Evolutionary conservation across 164 flowering plant genomes (phyloP).

Genomic region (Saururus chinensis): DNA sequence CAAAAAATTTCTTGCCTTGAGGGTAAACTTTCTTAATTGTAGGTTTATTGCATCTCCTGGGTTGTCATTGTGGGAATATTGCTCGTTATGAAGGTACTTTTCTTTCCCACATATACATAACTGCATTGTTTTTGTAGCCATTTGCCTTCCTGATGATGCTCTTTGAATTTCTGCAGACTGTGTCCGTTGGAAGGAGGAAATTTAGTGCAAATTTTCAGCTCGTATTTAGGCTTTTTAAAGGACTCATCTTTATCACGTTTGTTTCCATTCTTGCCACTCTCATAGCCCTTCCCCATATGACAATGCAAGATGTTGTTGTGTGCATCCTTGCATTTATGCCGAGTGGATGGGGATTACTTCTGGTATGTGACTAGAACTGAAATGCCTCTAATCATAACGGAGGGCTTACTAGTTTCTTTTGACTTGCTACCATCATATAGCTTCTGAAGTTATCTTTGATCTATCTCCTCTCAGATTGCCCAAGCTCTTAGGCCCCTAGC

Average conservation of each 20-base stretch:
- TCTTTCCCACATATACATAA: background rate
- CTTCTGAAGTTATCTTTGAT: background rate
- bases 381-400: background rate
- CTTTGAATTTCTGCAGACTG: constrained; percentile 35
- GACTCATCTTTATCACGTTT: constrained; percentile 67
- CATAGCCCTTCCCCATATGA: constrained; percentile 62
- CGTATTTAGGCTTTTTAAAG: constrained; percentile 74
- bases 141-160: background rate
- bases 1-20: no score
- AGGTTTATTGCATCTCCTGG: constrained; percentile 95
- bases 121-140: background rate
- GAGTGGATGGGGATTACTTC: constrained; percentile 90
- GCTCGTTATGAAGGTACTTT: constrained; percentile 78
- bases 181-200: constrained; percentile 63
- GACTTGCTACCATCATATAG: background rate
- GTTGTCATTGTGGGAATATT: constrained; percentile 62
- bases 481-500: constrained; percentile 80
- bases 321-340: constrained; percentile 93
- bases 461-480: constrained; percentile 49
- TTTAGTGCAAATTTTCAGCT: constrained; percentile 82
- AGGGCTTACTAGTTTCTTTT: background rate
- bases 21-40: constrained; percentile 1
- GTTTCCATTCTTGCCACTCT: constrained; percentile 49
- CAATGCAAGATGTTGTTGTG: constrained; percentile 58
- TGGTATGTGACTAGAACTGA: constrained; percentile 31